Conservation (phyloP, 2,329 filamentous ascomycete genomes). For the Aspergillus oerlinghausenensis region DNA sequence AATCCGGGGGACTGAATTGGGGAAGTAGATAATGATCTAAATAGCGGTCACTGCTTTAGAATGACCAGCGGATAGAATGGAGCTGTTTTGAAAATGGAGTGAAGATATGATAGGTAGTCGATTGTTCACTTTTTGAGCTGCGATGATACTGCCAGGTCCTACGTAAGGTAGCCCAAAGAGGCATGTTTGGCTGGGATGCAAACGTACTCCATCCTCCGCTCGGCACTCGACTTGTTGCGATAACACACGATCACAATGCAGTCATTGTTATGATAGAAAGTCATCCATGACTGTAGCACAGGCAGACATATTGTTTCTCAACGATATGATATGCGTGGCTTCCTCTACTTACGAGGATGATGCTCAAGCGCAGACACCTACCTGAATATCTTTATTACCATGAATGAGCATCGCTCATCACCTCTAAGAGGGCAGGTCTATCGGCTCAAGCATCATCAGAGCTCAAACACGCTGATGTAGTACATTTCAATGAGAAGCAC, state of each 20-base stretch:
- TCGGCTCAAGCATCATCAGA: neutral
- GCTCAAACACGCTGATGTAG: neutral
- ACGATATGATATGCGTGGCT: neutral
- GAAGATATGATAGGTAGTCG: neutral
- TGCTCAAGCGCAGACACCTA: neutral
- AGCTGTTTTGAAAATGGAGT: neutral
- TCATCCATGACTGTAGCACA: neutral
- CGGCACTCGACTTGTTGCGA: neutral
- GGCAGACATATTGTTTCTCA: too few species aligned
- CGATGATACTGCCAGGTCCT: neutral
- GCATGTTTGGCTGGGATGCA: neutral
- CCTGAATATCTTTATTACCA: too few species aligned
- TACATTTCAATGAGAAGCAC: neutral
- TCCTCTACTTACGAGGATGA: neutral
- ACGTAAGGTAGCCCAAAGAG: neutral
- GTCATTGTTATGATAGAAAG: neutral
- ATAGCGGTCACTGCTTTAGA: neutral
- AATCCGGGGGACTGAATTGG: neutral
- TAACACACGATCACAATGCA: too few species aligned
- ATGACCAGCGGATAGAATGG: neutral
- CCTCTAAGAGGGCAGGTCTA: neutral
- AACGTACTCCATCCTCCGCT: neutral
- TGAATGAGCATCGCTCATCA: neutral
- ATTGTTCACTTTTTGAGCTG: neutral
- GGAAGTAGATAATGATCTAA: neutral